phyloP scores from a whole-genome alignment of 78 protist genomes.

The Salpingoeca rosetta region DNA sequence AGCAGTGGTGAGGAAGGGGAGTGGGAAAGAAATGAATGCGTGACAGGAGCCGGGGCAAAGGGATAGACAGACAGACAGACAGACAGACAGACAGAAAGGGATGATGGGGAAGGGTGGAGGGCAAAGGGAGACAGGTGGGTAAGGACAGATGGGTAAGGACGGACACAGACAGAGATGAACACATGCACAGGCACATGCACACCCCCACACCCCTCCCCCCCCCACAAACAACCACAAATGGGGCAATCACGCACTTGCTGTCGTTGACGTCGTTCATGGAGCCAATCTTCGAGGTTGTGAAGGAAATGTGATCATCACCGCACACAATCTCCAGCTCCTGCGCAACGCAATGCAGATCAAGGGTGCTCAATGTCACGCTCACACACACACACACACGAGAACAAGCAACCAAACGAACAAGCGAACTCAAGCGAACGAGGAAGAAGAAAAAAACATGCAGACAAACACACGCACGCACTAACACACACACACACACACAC shows the following conservation, averaged over 20 bases:
- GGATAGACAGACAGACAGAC: background rate
- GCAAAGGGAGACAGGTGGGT: background rate
- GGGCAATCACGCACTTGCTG: background rate
- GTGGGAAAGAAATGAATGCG: too few relatives aligned
- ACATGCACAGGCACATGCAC: too few relatives aligned
- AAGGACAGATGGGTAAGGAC: background rate
- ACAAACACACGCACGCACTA: too few relatives aligned
- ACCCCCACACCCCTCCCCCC: too few relatives aligned
- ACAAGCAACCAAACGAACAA: too few relatives aligned
- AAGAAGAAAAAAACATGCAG: too few relatives aligned
- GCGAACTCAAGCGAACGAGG: background rate
- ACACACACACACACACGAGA: too few relatives aligned
- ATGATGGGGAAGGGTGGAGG: background rate
- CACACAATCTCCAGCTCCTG: conserved; percentile 75
- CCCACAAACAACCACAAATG: background rate
- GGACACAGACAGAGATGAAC: background rate
- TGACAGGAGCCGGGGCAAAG: background rate
- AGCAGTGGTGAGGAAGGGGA: background rate
- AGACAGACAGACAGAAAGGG: background rate
- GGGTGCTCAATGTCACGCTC: background rate
- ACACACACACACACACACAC: too few relatives aligned
- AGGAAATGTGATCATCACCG: conserved; percentile 85
- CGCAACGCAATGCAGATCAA: background rate
- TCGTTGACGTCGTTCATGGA: conserved; percentile 17
- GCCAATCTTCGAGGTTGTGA: conserved; percentile 41